A percentile compares a stretch with the other conserved stretches of the same genome.
Conservation (phyloP, 306 rosid genomes). For the Corylus avellana region DNA sequence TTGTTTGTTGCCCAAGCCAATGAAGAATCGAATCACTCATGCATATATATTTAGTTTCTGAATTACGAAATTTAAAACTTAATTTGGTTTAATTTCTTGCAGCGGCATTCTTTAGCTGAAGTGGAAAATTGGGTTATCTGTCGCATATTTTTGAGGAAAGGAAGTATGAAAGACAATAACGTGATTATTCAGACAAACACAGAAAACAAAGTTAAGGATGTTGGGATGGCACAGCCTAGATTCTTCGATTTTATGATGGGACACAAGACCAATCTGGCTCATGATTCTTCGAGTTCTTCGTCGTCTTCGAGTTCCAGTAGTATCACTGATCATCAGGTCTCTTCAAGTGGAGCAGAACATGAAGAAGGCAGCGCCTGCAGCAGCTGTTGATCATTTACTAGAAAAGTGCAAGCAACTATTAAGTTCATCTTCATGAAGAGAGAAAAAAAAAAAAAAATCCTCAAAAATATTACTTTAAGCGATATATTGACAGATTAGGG, state of each 20-base stretch:
- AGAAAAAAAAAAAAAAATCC: not conserved
- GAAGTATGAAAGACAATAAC: slow-evolving; percentile 33
- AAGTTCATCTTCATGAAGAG: not conserved
- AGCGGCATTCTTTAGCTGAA: slow-evolving; percentile 52
- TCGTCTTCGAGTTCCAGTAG: slow-evolving; percentile 67
- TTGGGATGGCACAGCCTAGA: slow-evolving; percentile 33
- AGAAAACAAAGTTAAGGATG: slow-evolving; percentile 11
- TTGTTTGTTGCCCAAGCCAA: not conserved
- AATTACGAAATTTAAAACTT: not conserved
- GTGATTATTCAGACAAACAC: slow-evolving; percentile 12
- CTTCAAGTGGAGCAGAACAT: slow-evolving; percentile 39
- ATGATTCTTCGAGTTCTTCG: slow-evolving; percentile 50
- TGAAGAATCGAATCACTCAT: not conserved
- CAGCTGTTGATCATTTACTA: slow-evolving; percentile 1
- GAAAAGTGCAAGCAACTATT: not conserved
- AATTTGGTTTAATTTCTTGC: slow-evolving; percentile 6
- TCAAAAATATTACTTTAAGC: not conserved
- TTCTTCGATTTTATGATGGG: slow-evolving; percentile 47
- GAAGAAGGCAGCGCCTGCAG: slow-evolving; percentile 40
- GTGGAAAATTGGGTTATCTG: slow-evolving; percentile 78
- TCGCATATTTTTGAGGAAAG: slow-evolving; percentile 60
- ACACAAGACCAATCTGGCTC: slow-evolving; percentile 16
- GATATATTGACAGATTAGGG: not conserved
- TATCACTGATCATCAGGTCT: slow-evolving; percentile 42
- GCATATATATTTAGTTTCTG: not conserved